Evolutionary conservation across 2,329 filamentous ascomycete genomes (phyloP), one percentile per base, ranked within the genome.

Genomic region (Trichoderma koningii): DNA sequence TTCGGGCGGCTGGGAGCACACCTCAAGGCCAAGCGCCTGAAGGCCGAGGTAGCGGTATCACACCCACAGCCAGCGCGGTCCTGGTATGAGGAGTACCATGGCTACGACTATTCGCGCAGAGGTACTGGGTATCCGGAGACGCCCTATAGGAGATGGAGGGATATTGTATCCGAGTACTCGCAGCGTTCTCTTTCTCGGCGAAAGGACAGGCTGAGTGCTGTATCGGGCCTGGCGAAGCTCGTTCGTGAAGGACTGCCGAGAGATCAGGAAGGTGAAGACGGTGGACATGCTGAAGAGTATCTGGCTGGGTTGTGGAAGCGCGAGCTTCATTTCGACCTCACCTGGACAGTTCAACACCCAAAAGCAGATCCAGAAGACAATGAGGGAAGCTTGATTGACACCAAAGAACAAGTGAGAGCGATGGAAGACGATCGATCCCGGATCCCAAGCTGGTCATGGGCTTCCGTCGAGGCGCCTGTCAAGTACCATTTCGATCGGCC

Each of bases 91-190:
- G 44, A 53, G 3, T 41, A 7, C 2, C 28, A 53, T n/a, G 28
- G 51, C n/a, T 53, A 53, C n/a, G 5, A 53, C 5, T 53, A 53
- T 41, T 7, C 5, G 1, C n/a, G 51, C 19, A 53, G 51, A 10
- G 6, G 28, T 19, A 17, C 19, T 1, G 28, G 28, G 3, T 53
- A 23, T 21, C 51, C 51, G 1, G 9, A 53, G 19, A 41, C n/a
- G 6, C n/a, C 51, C 34, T 53, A 53, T 38, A 53, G 7, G 38
- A 53, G 51, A 53, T 53, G 51, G 51, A 53, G 51, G 19, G 51
- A 53, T 1, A 17, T 53, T 21, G 51, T 53, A 2, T 0, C 3
- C 12, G 51, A 53, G 3, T 41, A 53, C n/a, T 34, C 51, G 10
- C n/a, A 23, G 19, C 51, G 51, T 3, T 7, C 1, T 41, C 30